Conservation (phyloP, 2,329 filamentous ascomycete genomes). For the Phialemoniopsis sp. region DNA sequence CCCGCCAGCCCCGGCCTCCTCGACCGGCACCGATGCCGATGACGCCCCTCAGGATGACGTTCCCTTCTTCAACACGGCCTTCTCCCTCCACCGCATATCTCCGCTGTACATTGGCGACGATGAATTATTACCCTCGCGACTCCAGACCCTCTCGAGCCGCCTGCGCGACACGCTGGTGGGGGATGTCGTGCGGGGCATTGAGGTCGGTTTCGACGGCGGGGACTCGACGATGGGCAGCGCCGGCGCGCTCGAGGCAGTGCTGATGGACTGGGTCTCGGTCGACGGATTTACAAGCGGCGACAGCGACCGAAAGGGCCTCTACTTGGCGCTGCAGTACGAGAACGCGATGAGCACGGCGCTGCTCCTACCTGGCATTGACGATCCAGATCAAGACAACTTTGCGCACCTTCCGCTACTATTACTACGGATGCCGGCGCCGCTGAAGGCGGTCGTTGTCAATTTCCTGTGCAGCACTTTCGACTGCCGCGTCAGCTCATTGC, state of each 20-base stretch:
- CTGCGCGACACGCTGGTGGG: constrained; percentile 52
- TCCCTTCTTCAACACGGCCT: constrained; percentile 55
- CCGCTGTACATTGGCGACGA: constrained; percentile 44
- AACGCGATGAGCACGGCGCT: constrained; percentile 46
- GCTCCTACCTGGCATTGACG: constrained; percentile 33
- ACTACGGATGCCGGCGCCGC: constrained; percentile 48
- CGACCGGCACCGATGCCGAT: constrained; percentile 8
- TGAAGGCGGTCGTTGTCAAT: constrained; percentile 43
- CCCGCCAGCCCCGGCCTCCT: not conserved
- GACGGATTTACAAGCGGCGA: constrained; percentile 6
- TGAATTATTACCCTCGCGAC: constrained; percentile 27
- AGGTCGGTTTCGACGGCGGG: constrained; percentile 38
- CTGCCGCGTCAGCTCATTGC: constrained; percentile 47
- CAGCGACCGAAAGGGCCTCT: constrained; percentile 26
- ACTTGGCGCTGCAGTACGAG: constrained; percentile 47
- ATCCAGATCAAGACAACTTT: constrained; percentile 24
- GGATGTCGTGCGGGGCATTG: constrained; percentile 56
- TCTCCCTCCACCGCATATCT: constrained; percentile 51
- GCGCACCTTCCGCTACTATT: constrained; percentile 47
- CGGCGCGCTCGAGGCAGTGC: constrained; percentile 40
- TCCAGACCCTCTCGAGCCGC: constrained; percentile 39
- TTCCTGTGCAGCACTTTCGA: constrained; percentile 53
- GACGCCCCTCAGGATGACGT: constrained; percentile 17
- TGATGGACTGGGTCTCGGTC: constrained; percentile 39
- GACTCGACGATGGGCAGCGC: constrained; percentile 32